A percentile compares a stretch with the other conserved stretches of the same genome.
Conservation (phyloP, 805 yeast species). For the Candida xiaguanensis region DNA sequence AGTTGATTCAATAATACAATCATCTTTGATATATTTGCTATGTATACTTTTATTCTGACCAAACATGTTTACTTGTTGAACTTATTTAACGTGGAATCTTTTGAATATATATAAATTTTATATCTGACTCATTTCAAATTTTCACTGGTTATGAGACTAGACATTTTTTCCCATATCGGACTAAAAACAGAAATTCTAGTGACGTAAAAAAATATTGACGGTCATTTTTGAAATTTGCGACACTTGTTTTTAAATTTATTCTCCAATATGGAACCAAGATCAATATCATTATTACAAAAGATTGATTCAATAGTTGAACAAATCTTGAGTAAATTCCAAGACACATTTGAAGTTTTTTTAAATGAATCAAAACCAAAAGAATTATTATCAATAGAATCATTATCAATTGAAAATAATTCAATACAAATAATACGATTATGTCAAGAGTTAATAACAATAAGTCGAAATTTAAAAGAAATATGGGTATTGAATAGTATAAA, state of each 20-base stretch:
- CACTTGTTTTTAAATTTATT: neutral
- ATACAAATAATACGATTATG: constrained; percentile 48
- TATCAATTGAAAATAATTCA: constrained; percentile 53
- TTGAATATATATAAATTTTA: neutral
- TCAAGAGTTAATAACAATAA: constrained; percentile 49
- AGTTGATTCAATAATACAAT: constrained; percentile 1
- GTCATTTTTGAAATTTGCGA: neutral
- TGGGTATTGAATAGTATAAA: constrained; percentile 58
- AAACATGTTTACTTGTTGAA: neutral
- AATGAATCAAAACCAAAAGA: constrained; percentile 40
- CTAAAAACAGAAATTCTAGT: too few relatives aligned
- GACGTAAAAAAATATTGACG: too few relatives aligned
- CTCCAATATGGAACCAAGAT: constrained; percentile 41
- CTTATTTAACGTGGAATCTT: neutral
- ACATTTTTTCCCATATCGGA: neutral
- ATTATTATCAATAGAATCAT: constrained; percentile 47
- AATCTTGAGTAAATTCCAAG: constrained; percentile 50
- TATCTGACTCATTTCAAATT: constrained; percentile 2
- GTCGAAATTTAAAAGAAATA: constrained; percentile 48
- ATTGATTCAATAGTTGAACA: constrained; percentile 51
- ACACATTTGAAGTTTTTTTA: constrained; percentile 46
- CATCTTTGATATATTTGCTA: neutral
- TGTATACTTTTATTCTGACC: neutral
- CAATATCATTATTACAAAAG: constrained; percentile 31
- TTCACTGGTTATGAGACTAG: neutral